Conservation (phyloP, 2,329 filamentous ascomycete species). For the Didymella glomerata region DNA sequence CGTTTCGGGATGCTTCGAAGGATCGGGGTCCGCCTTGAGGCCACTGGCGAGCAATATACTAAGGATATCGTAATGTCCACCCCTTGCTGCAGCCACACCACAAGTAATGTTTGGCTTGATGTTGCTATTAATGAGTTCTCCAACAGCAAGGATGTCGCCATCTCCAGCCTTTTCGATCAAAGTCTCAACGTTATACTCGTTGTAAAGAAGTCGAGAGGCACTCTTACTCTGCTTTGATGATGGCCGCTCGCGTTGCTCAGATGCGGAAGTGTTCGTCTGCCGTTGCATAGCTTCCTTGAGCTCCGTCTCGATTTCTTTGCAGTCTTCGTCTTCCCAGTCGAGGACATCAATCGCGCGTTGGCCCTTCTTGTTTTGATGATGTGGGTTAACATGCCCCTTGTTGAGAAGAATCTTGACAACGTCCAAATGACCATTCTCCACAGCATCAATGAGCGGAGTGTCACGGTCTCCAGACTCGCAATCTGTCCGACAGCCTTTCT, state of each 20-base stretch:
- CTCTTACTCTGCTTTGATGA: constrained; percentile 46
- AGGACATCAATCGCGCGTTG: constrained; percentile 90
- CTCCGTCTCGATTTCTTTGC: constrained; percentile 79
- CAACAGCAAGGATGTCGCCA: constrained; percentile 59
- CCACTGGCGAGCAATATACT: constrained; percentile 69
- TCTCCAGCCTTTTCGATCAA: constrained; percentile 58
- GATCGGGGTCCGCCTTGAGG: constrained; percentile 61
- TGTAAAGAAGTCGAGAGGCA: constrained; percentile 57
- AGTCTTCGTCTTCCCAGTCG: constrained; percentile 76
- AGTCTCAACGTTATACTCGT: constrained; percentile 60
- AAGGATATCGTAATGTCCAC: constrained; percentile 87
- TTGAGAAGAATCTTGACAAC: constrained; percentile 86
- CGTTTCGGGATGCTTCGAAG: constrained; percentile 85
- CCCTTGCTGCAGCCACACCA: constrained; percentile 88
- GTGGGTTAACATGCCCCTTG: constrained; percentile 83
- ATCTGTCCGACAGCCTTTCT: constrained; percentile 84
- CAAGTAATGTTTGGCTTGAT: constrained; percentile 78
- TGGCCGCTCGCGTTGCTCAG: constrained; percentile 54
- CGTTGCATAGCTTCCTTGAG: constrained; percentile 66
- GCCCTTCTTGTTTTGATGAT: constrained; percentile 89
- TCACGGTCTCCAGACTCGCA: constrained; percentile 79
- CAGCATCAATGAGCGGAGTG: constrained; percentile 92
- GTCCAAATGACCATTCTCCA: constrained; percentile 91
- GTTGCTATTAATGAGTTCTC: constrained; percentile 58
- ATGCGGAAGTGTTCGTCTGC: constrained; percentile 58